Evolutionary conservation across 352 stramenopile species (phyloP), one percentile per base, ranked within the genome.

Genomic region (Discostella stelligera): DNA sequence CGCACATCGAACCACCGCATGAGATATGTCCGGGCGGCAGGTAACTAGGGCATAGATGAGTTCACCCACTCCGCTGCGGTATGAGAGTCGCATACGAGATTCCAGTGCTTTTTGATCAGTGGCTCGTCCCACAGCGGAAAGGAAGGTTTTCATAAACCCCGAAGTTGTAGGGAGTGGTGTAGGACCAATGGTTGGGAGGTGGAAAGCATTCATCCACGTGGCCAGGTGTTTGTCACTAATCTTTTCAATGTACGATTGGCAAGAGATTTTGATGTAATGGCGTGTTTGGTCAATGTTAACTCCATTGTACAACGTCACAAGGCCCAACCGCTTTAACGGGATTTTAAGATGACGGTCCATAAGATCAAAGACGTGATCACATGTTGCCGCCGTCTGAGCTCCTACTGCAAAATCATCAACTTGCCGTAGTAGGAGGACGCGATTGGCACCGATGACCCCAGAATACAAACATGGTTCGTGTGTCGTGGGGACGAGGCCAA

Each of bases 361-460:
- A 3, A 80, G 71, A 21, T 62, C 46, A 14, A 63, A 37, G 0
- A 77, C 58, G 9, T 70, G 58, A 32, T 73, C 66, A 14, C 39
- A 32, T 59, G 63, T 82, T 18, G 74, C 67, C 78, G 77, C 83
- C 71, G 7, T 60, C 3, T 32, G 80, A 23, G 54, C 85, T 39
- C 18, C 85, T 16, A 23, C 72, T 69, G 70, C 66, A 64, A 87
- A 87, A 49, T 89, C 76, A 71, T 87, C 83, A 0, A 86, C 76
- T 48, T 87, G 83, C 0, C 79, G 37, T 46, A 73, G 70, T 32
- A 87, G 69, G 11, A 87, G 11, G 5, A 86, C 61, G 25, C 37
- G 39, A 39, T 78, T 23, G 32, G 55, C 68, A 16, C 83, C 5
- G 32, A 80, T 66, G 9, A 66, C 16, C 13, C 73, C 73, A 39